Evolutionary conservation across 208 protist genomes (phyloP).

Genomic region (Leishmania lainsoni): DNA sequence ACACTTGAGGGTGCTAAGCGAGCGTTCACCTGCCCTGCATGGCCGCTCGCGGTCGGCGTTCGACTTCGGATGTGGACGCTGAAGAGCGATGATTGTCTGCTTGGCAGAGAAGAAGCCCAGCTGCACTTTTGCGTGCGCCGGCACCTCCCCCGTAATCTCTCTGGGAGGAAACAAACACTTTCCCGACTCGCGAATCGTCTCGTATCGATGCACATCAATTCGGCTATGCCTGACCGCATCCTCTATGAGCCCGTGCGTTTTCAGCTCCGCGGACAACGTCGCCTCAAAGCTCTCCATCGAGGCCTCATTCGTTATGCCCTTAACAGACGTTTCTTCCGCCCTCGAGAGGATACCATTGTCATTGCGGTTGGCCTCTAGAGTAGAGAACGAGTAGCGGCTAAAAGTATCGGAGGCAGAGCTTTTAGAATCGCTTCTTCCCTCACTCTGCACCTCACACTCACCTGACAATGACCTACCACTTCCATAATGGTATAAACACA

Average conservation of each 20-base stretch:
- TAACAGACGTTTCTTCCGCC: constrained; percentile 7
- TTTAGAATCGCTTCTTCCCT: constrained; percentile 1
- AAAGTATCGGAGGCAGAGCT: constrained; percentile 11
- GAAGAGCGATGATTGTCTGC: constrained; percentile 68
- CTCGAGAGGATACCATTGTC: constrained; percentile 63
- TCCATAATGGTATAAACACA: neutral
- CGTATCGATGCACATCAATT: constrained; percentile 69
- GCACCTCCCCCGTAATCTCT: constrained; percentile 40
- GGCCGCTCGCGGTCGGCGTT: constrained; percentile 54
- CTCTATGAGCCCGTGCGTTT: constrained; percentile 35
- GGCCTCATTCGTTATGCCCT: constrained; percentile 11
- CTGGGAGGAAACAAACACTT: constrained; percentile 73
- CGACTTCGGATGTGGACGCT: constrained; percentile 18
- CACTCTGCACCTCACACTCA: neutral
- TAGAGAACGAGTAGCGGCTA: constrained; percentile 29
- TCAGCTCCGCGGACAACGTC: constrained; percentile 37
- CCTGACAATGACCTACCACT: neutral
- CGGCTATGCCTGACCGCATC: constrained; percentile 42
- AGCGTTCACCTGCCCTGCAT: constrained; percentile 28
- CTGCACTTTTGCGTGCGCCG: constrained; percentile 68
- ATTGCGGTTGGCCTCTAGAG: constrained; percentile 40
- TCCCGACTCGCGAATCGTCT: constrained; percentile 76
- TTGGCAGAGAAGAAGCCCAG: constrained; percentile 87
- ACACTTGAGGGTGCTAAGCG: constrained; percentile 57
- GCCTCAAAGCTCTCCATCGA: constrained; percentile 61